Evolutionary conservation across 805 yeast species (phyloP).

Genomic region (Yarrowia sp.): DNA sequence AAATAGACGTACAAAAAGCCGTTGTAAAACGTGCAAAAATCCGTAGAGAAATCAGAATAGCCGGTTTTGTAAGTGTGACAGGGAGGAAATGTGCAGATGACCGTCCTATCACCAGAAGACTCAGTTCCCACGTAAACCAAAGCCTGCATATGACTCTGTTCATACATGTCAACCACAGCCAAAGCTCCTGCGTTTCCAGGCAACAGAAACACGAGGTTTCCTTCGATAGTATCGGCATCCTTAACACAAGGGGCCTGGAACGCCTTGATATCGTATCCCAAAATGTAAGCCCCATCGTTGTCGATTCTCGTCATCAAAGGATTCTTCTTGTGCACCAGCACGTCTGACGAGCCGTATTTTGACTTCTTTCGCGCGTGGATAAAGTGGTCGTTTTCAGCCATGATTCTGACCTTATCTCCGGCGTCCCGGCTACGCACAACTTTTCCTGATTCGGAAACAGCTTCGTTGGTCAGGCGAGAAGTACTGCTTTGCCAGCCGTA

Average conservation of each 20-base stretch:
- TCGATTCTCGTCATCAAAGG: neutral
- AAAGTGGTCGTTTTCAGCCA: neutral
- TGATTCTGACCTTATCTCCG: neutral
- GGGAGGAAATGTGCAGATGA: neutral
- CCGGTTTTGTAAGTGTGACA: neutral
- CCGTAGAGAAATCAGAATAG: neutral
- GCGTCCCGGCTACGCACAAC: neutral
- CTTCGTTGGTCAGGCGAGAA: neutral
- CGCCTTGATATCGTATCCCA: too few species aligned
- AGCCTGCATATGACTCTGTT: neutral
- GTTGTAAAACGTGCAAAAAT: neutral
- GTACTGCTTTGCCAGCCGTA: too few species aligned
- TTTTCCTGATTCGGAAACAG: neutral
- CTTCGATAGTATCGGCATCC: neutral
- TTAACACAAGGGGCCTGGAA: too few species aligned
- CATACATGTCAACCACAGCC: neutral
- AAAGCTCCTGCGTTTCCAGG: neutral
- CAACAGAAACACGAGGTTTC: neutral
- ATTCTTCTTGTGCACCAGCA: neutral
- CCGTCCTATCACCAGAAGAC: too few species aligned
- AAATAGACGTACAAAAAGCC: neutral
- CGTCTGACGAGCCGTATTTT: neutral
- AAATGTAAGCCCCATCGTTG: neutral
- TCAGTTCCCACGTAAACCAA: neutral
- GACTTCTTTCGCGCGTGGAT: neutral